Evolutionary conservation across 176 grass and related monocot species (phyloP).

Genomic region (barley (Hordeum vulgare)): DNA sequence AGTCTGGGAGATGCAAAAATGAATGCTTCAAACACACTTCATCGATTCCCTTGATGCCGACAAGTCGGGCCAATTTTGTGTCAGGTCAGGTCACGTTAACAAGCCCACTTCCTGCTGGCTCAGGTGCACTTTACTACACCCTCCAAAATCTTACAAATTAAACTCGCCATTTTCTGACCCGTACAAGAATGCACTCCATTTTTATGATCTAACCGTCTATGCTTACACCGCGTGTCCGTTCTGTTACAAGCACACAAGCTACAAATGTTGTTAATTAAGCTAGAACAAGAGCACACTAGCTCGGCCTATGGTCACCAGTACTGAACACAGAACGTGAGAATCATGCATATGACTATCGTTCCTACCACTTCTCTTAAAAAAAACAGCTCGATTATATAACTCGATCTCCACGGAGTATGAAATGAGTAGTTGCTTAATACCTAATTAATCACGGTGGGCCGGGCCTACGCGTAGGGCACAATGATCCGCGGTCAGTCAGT

Average conservation of each 20-base stretch:
- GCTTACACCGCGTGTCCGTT: not conserved
- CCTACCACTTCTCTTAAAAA: not conserved
- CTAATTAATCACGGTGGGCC: conserved; percentile 14
- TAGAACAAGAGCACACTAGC: not conserved
- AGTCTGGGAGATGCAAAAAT: not conserved
- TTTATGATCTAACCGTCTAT: not conserved
- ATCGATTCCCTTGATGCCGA: conserved; percentile 3
- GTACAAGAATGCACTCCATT: not conserved
- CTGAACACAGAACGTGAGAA: not conserved
- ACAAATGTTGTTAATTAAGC: not conserved
- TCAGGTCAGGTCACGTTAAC: conserved; percentile 2
- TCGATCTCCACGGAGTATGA: not conserved
- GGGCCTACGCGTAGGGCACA: not conserved
- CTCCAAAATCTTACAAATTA: not conserved
- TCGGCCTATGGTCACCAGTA: not conserved
- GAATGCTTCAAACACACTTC: conserved; percentile 30
- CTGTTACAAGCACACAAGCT: not conserved
- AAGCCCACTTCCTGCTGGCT: not conserved
- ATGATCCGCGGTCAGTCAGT: not conserved
- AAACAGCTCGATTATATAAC: not conserved
- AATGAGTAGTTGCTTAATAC: conserved; percentile 17
- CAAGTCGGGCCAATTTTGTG: not conserved
- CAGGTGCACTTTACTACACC: conserved; percentile 8
- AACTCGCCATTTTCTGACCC: not conserved
- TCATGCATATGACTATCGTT: not conserved